Base-by-base conservation (phyloP, 1,284 basidiomycete genomes). In the Ceratobasidium sp. region DNA sequence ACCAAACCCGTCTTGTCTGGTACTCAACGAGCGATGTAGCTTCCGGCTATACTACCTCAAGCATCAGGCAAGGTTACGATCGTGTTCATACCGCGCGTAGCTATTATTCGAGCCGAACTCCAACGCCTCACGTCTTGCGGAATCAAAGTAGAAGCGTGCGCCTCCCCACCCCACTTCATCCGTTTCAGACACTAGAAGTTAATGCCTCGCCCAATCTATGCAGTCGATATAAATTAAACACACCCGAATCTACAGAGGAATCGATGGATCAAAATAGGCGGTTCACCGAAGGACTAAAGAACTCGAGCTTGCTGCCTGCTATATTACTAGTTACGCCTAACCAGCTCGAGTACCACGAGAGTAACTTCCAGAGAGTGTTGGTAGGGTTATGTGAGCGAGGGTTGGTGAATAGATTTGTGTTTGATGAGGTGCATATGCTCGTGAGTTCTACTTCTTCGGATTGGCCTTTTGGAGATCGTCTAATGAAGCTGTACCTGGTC, bases 391-490 rank as follows among this genome's bases (percentile, higher is more conserved):
- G 51, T 50, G 72, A 73, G 29, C 59, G 53, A 9, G 51, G 60
- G 1, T 22, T 73, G 27, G 60, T 64, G 5, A 22, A 73, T 17
- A 27, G 72, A 14, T 73, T 73, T 33, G 60, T 73, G 3, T 73
- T 73, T 19, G 72, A 73, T 45, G 72, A 73, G n/a, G n/a, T 64
- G n/a, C 72, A 73, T 53, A 64, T 73, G 72, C 51, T 73, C 36
- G 72, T 64, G 31, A 56, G 60, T n/a, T 19, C 1, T 60, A 17
- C 29, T 19, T 63, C 33, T 44, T 48, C 36, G 14, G 27, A 31
- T 27, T 54, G 27, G 27, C 11, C 24, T 29, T 8, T 11, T 15
- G 22, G 27, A 27, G n/a, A 6, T 31, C 36, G 36, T 11, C 36
- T 41, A 41, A 41, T 11, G 11, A 11, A 41, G 11, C 11, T 51